Evolutionary conservation across 108 stramenopile genomes (phyloP).

Genomic region (Nitzschia sp.): DNA sequence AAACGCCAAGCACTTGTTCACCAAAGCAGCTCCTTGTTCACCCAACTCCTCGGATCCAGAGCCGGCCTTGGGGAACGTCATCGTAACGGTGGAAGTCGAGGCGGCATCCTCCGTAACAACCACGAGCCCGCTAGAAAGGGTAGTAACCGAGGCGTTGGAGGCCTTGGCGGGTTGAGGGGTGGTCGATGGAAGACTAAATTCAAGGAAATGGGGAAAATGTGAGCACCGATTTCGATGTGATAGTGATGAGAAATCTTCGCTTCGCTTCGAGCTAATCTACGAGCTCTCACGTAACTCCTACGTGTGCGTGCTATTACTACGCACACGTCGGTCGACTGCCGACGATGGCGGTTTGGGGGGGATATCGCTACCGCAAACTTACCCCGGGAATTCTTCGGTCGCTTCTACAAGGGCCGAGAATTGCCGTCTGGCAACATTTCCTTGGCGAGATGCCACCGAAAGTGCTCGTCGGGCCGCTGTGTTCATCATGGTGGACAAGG

Average conservation of each 20-base stretch:
- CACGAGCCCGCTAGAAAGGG: conserved; percentile 72
- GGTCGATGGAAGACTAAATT: conserved; percentile 58
- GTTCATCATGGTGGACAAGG: conserved; percentile 30
- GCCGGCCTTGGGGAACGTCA: conserved; percentile 85
- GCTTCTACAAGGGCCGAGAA: conserved; percentile 26
- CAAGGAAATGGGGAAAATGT: neutral
- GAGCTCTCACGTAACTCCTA: neutral
- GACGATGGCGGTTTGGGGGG: conserved; percentile 2
- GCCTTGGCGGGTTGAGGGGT: conserved; percentile 64
- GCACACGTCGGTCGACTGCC: conserved; percentile 1
- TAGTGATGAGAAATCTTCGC: too few relatives aligned
- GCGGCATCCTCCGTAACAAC: conserved; percentile 80
- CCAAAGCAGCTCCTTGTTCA: conserved; percentile 78
- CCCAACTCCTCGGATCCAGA: conserved; percentile 64
- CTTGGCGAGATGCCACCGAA: conserved; percentile 25
- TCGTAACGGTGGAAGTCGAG: conserved; percentile 73
- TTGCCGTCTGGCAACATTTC: conserved; percentile 6
- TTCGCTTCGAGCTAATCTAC: too few relatives aligned
- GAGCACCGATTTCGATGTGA: neutral
- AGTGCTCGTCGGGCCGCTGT: conserved; percentile 25
- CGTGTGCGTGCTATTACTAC: conserved; percentile 1
- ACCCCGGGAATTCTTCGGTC: conserved; percentile 41
- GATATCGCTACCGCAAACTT: conserved; percentile 7
- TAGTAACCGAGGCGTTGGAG: conserved; percentile 64
- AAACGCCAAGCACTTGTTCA: conserved; percentile 82